Evolutionary conservation across 2,329 filamentous ascomycete genomes (phyloP).

Genomic region (Pyricularia sp.): DNA sequence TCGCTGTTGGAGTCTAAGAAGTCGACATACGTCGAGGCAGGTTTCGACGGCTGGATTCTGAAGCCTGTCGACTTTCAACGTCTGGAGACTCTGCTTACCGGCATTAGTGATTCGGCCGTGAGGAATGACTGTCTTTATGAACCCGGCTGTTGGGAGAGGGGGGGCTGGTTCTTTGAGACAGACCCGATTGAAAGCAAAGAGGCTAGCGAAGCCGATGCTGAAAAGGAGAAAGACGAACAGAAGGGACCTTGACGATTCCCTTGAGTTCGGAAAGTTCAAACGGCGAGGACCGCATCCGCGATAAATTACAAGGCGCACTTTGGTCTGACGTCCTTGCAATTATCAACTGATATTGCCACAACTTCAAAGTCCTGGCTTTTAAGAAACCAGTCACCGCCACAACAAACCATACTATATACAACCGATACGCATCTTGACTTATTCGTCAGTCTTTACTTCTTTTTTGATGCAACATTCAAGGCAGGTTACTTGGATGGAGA

Average conservation of each 20-base stretch:
- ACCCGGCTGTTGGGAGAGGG: conserved; percentile 66
- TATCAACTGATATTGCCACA: not conserved
- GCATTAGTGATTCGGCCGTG: conserved; percentile 48
- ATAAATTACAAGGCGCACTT: not conserved
- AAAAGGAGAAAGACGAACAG: not conserved
- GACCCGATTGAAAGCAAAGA: not conserved
- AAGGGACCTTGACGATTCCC: not conserved
- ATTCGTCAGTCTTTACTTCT: not conserved
- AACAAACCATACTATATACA: not conserved
- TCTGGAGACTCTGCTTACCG: conserved; percentile 53
- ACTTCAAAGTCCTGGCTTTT: not conserved
- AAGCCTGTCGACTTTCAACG: conserved; percentile 78
- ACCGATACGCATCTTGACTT: not conserved
- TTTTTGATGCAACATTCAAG: not conserved
- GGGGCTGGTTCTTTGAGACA: conserved; percentile 57
- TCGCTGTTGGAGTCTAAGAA: conserved; percentile 60
- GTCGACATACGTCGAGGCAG: conserved; percentile 57
- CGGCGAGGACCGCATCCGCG: not conserved
- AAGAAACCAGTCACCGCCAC: not conserved
- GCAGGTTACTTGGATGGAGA: not conserved
- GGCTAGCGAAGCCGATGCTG: not conserved
- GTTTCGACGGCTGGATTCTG: conserved; percentile 84
- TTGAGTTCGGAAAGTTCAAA: not conserved
- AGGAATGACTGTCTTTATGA: conserved; percentile 54
- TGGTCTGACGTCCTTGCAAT: not conserved